These are phyloP conservation scores for Aureobasidium subglaciale DNA, from an alignment of 2,329 filamentous ascomycete genomes.

Conservation along the genomic window DNA sequence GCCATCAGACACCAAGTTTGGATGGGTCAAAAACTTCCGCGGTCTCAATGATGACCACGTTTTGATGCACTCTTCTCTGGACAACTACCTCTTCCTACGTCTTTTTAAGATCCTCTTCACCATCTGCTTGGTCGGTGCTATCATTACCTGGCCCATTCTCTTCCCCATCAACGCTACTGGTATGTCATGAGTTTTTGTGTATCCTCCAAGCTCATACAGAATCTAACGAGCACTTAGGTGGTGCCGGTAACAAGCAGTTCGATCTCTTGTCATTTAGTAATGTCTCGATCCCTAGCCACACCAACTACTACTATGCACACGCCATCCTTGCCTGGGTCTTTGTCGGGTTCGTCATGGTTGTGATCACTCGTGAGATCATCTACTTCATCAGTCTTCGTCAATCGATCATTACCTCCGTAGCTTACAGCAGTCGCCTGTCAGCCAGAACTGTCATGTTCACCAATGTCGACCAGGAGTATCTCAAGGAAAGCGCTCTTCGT, in stretches of 20 bases:
- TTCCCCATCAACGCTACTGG: constrained; percentile 54
- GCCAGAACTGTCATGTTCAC: constrained; percentile 43
- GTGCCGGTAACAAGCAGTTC: constrained; percentile 43
- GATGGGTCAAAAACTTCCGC: constrained; percentile 45
- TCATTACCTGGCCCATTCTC: constrained; percentile 40
- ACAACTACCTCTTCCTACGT: constrained; percentile 42
- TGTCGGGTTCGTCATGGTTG: constrained; percentile 69
- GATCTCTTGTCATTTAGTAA: constrained; percentile 33
- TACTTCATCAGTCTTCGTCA: constrained; percentile 43
- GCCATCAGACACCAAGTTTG: constrained; percentile 26
- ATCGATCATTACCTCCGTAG: constrained; percentile 40
- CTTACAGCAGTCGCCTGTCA: constrained; percentile 38
- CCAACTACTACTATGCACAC: constrained; percentile 41
- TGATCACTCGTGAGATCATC: constrained; percentile 56
- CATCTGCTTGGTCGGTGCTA: constrained; percentile 36
- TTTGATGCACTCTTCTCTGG: constrained; percentile 42
- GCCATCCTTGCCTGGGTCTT: constrained; percentile 37
- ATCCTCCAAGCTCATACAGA: no score
- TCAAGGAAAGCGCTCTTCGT: constrained; percentile 37
- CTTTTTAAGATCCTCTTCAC: constrained; percentile 39
- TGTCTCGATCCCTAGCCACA: constrained; percentile 34
- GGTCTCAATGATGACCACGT: constrained; percentile 39
- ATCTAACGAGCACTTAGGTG: constrained; percentile 34
- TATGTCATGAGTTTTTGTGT: not conserved
- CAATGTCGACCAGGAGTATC: constrained; percentile 54